These are phyloP conservation scores for Fraxinus albicans DNA, from an alignment of 305 asterid genomes.

Conservation along the genomic window DNA sequence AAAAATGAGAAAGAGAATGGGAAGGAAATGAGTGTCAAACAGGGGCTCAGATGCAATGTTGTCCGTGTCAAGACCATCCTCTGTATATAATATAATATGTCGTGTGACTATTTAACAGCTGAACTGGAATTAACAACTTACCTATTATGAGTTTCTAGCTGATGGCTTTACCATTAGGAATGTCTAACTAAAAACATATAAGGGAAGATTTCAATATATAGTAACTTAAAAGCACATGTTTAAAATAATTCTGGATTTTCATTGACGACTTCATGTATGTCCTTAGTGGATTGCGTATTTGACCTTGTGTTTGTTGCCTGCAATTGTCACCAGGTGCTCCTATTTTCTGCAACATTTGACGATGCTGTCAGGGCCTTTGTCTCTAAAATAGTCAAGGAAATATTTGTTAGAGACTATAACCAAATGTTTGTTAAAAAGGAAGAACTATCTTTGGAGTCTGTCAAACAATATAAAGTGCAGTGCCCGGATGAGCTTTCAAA, in stretches of 20 bases:
- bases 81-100: neutral
- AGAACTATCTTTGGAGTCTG: slow-evolving; percentile 76
- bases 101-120: neutral
- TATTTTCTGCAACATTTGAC: slow-evolving; percentile 89
- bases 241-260: neutral
- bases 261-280: slow-evolving; percentile 8
- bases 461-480: slow-evolving; percentile 83
- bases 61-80: neutral
- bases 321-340: slow-evolving; percentile 62
- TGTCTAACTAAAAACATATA: neutral
- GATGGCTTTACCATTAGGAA: neutral
- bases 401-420: slow-evolving; percentile 66
- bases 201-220: neutral
- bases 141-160: neutral
- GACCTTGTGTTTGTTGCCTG: slow-evolving; percentile 18
- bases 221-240: neutral
- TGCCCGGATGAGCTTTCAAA: slow-evolving; percentile 90
- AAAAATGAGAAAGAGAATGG: too few species aligned
- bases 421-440: slow-evolving; percentile 88
- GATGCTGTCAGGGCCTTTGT: slow-evolving; percentile 71
- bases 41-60: neutral
- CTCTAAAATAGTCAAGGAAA: slow-evolving; percentile 60
- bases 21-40: too few species aligned
- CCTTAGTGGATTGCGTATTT: slow-evolving; percentile 7
- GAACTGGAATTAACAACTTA: neutral